Base-by-base conservation (phyloP, 352 stramenopile species). In the Plasmopara halstedii region DNA sequence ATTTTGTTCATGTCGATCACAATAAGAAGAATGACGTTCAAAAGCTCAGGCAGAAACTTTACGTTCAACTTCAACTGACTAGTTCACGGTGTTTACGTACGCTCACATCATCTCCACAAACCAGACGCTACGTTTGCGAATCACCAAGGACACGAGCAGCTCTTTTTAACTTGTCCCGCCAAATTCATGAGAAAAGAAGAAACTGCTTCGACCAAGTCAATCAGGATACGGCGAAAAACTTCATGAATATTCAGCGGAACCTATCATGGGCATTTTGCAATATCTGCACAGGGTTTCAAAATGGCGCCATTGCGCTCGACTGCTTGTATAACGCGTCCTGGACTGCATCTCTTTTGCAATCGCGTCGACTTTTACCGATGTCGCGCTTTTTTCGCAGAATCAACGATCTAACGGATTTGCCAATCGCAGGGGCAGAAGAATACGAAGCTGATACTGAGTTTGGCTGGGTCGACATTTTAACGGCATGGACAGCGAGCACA, bases 391-490 rank as follows among this genome's bases (percentile, higher is more conserved):
- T 90, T 50, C 61, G 53, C 6, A 57, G 48, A 2, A 42, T 70
- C 13, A 58, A 62, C 26, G 79, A 90, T 43, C 38, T 90, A 26
- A 83, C 64, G 19, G 79, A 85, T 43, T 56, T 90, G 14, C 79
- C 79, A 3, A 67, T 90, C 2, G 46, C 84, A 10, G 79, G 75
- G 7, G 79, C 75, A 23, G 79, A 84, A 37, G 82, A 93, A 29
- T 87, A 85, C 50, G 79, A 93, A 32, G 56, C 70, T 17, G 80
- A 46, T 31, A 87, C 71, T 9, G 68, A 90, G 47, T 75, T 86
- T 35, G 82, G 82, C 0, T 93, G 82, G 82, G 67, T 85, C 20
- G 82, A 93, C 39, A 87, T 93, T 20, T 41, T 90, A 21, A 89
- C 78, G 1, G 44, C 68, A 25, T 93, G 82, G 82, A 79, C 65